Evolutionary conservation across 495 filamentous ascomycete species (phyloP), one percentile per base, ranked within the genome.

Genomic region (Terfezia boudieri): DNA sequence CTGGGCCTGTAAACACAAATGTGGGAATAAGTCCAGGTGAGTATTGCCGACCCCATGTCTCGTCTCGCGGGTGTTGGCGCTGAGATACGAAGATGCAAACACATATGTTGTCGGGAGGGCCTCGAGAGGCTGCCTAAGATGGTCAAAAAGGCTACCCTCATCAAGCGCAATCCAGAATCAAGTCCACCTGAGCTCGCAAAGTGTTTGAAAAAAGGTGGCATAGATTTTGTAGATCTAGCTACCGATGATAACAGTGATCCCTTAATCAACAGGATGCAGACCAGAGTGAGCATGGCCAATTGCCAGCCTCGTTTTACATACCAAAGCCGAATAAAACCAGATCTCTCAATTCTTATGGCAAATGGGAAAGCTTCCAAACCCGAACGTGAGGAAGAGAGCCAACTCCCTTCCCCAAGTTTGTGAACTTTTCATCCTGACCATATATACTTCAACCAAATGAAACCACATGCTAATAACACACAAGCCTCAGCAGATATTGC

Each of bases 71-170:
- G 17, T 46, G 4, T 46, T 14, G 12, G 7, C 17, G 41, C 49
- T 51, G 22, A 51, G 11, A 51, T 20, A n/a, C 4, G n/a, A 53
- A 80, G 77, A 43, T 86, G 82, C 67, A 84, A 81, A 60, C 90
- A 98, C 60, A 67, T 78, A 37, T 98, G 90, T 61, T 98, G 90
- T 64, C 78, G 76, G n/a, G 84, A 93, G 50, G 89, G 89, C 1
- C 61, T 90, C 6, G 81, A 87, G 36, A 92, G 83, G 54, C 81
- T 77, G 36, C 79, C 81, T 8, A 86, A 80, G 56, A 65, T 69
- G 1, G 65, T 68, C n/a, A 73, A 70, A 57, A 58, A 60, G 51
- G 68, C 61, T 32, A 69, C 36, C 6, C 38, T 35, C 41, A 26
- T 12, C 12, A 26, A 26, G 17, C 41, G 41, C 12, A 14, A 46